Percentiles rank a stretch among this genome's conserved stretches.
These are phyloP conservation scores for Daldinia eschscholtzii DNA, from an alignment of 2,329 filamentous ascomycete species.

Conservation along the genomic window DNA sequence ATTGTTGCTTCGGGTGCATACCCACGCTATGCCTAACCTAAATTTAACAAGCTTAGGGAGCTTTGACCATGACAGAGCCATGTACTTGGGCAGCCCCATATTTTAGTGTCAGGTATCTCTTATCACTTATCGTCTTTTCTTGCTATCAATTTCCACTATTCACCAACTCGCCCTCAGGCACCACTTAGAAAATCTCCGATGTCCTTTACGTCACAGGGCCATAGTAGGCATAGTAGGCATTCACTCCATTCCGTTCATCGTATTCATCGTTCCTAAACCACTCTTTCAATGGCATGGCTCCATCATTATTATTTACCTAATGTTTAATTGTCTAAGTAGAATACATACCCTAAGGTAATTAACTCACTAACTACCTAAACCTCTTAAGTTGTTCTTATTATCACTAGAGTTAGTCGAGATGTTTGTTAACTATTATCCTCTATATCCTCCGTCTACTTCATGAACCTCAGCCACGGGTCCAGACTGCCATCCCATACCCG, in stretches of 20 bases:
- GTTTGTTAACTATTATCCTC: slow-evolving; percentile 8
- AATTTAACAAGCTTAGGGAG: slow-evolving; percentile 31
- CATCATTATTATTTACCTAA: background rate
- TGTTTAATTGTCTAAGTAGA: background rate
- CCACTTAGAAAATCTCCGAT: too few relatives aligned
- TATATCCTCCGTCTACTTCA: slow-evolving; percentile 47
- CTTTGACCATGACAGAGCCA: slow-evolving; percentile 26
- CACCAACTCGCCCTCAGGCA: too few relatives aligned
- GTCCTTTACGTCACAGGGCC: background rate
- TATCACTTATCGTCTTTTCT: background rate
- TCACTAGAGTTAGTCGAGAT: background rate
- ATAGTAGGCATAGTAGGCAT: background rate
- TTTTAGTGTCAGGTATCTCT: background rate
- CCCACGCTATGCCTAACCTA: slow-evolving; percentile 20
- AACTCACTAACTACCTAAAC: too few relatives aligned
- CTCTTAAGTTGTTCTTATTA: background rate
- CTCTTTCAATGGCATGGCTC: background rate
- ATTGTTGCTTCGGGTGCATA: slow-evolving; percentile 5
- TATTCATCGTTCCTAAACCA: background rate
- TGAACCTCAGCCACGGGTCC: slow-evolving; percentile 46
- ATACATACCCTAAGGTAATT: background rate
- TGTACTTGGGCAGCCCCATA: background rate
- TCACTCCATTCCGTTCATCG: background rate
- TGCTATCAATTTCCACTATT: too few relatives aligned
- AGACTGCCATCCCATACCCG: slow-evolving; percentile 47